Percentiles rank a stretch among this genome's conserved stretches.
Conservation (phyloP, 169 alveolate species). For the Cryptosporidium viatorum region DNA sequence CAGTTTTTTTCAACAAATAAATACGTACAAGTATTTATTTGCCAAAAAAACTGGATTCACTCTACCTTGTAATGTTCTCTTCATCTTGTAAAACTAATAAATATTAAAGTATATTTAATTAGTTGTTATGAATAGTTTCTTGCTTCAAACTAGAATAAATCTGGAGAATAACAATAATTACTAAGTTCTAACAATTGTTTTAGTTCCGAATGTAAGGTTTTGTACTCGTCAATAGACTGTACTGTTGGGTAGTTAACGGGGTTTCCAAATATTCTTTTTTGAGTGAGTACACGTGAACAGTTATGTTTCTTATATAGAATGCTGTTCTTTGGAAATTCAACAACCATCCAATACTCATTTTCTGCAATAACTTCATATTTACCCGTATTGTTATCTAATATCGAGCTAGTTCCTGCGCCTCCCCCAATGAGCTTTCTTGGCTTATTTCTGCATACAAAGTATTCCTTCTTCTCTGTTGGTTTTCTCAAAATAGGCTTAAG, state of each 20-base stretch:
- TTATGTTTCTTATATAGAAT: neutral
- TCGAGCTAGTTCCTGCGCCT: neutral
- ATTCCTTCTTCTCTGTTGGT: neutral
- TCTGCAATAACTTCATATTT: slow-evolving; percentile 32
- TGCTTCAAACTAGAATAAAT: neutral
- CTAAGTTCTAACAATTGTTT: slow-evolving; percentile 46
- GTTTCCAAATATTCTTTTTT: neutral
- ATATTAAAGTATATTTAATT: no score
- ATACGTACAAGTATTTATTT: no score
- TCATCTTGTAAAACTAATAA: no score
- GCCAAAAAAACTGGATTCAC: neutral
- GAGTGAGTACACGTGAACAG: slow-evolving; percentile 40
- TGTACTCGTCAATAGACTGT: slow-evolving; percentile 59
- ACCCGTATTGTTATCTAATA: neutral
- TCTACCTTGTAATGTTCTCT: neutral
- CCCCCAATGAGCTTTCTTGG: slow-evolving; percentile 48
- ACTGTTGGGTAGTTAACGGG: neutral
- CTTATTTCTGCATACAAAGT: slow-evolving; percentile 61
- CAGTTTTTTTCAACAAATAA: no score
- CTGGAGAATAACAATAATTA: slow-evolving; percentile 71
- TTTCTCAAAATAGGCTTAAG: neutral
- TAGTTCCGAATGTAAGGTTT: slow-evolving; percentile 34
- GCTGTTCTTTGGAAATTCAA: slow-evolving; percentile 37
- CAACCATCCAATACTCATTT: slow-evolving; percentile 69
- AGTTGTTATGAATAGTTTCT: neutral